Evolutionary conservation across 2,329 filamentous ascomycete genomes (phyloP), one percentile per base, ranked within the genome.

Genomic region (Xylariaceae sp.): DNA sequence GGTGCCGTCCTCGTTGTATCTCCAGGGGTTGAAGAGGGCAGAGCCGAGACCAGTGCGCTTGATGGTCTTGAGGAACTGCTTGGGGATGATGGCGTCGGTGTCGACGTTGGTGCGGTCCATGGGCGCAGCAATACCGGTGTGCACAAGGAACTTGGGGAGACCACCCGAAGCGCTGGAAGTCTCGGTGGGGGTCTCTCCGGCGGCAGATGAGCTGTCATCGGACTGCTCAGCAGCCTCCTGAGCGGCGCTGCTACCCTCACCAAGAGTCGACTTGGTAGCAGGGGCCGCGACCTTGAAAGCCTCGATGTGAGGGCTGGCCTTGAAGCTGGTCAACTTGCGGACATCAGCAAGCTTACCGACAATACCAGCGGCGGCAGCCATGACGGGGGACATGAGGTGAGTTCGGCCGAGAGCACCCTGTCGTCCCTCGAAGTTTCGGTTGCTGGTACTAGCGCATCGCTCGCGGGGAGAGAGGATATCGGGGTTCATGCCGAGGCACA

Each of bases 401-500:
- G 94, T 97, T 61, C 94, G 86, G 60, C 93, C 90, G 63, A 87
- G 86, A 62, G 93, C 92, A 72, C 94, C 94, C 77, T 99, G 94
- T 65, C 94, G 88, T 63, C 94, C 94, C 74, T 97, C 94, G 68
- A 97, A 97, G 77, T 97, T 97, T 69, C 94, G 89, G 79, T 97
- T 97, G 64, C 90, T 95, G 53, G 94, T 97, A 72, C 88, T 93
- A 48, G 94, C 94, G 73, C 94, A 97, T 70, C 94, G 88, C 78
- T 99, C 94, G 73, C 88, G 84, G 56, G 94, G 92, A 1, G 92
- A 86, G 51, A 97, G 83, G 64, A 99, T 97, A 74, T 99, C 94
- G 0, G 94, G 93, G 80, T 99, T 99, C 93, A 99, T 99, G 73
- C 94, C 94, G 57, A 99, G 83, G 73, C 94, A 97, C 94, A 99